phyloP scores from a whole-genome alignment of 306 rosid species.

The Vicia faba region DNA sequence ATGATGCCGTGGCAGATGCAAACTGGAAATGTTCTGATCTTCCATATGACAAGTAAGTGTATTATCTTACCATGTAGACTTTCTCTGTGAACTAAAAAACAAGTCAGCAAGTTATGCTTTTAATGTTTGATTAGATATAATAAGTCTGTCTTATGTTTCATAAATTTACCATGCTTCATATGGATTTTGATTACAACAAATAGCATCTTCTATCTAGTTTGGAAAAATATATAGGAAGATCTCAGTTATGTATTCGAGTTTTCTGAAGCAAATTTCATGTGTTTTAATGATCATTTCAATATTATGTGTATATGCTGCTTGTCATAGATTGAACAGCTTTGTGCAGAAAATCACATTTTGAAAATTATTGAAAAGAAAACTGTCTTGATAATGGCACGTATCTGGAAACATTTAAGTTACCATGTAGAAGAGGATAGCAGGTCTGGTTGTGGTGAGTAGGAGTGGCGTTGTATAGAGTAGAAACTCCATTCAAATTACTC shows the following conservation, averaged over 20 bases:
- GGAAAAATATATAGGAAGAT: conserved; percentile 2
- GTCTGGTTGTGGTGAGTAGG: too few relatives aligned
- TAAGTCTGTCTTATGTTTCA: not conserved
- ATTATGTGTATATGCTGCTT: too few relatives aligned
- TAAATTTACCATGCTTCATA: not conserved
- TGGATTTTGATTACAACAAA: not conserved
- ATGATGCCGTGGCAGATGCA: conserved; percentile 79
- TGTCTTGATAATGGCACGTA: too few relatives aligned
- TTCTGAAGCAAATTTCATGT: not conserved
- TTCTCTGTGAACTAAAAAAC: not conserved
- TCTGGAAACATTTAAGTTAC: too few relatives aligned
- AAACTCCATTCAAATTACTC: too few relatives aligned
- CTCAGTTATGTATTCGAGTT: not conserved
- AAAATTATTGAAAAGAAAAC: too few relatives aligned
- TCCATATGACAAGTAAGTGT: conserved; percentile 85
- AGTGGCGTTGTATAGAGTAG: too few relatives aligned
- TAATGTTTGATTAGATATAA: conserved; percentile 22
- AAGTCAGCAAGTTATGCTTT: conserved; percentile 16
- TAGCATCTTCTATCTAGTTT: not conserved
- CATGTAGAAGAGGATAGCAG: too few relatives aligned
- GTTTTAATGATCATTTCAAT: too few relatives aligned
- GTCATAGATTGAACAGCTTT: too few relatives aligned
- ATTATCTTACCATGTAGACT: conserved; percentile 11
- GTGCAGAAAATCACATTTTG: too few relatives aligned
- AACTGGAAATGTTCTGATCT: conserved; percentile 88